Percentiles rank a stretch among this genome's conserved stretches.
These are phyloP conservation scores for Zea mays DNA, from an alignment of 176 grass and related monocot genomes.

Conservation along the genomic window DNA sequence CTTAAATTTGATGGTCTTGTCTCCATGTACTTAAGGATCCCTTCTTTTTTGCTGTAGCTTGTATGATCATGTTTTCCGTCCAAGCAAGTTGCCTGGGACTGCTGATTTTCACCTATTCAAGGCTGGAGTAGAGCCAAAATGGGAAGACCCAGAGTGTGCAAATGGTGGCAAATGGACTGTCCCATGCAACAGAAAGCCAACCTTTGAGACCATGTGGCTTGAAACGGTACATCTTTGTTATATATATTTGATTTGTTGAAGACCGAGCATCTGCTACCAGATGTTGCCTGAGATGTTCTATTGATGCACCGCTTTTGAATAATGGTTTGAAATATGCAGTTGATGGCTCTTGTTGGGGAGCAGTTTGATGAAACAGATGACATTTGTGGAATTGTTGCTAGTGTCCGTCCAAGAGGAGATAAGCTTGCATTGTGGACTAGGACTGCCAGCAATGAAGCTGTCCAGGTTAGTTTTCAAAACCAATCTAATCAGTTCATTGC, in stretches of 20 bases:
- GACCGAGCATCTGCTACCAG: neutral
- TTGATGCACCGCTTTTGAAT: neutral
- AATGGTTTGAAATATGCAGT: constrained; percentile 56
- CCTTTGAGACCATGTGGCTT: constrained; percentile 93
- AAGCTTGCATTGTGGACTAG: constrained; percentile 96
- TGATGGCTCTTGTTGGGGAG: constrained; percentile 97
- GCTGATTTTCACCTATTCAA: constrained; percentile 96
- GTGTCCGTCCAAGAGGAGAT: constrained; percentile 82
- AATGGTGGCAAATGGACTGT: constrained; percentile 98
- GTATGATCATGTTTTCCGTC: constrained; percentile 88
- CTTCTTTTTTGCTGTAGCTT: constrained; percentile 60
- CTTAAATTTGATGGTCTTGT: constrained; percentile 14
- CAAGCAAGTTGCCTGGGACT: constrained; percentile 76
- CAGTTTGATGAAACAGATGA: constrained; percentile 94
- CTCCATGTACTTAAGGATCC: constrained; percentile 6
- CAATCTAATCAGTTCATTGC: neutral
- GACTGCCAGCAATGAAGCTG: constrained; percentile 95
- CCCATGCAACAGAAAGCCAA: constrained; percentile 63
- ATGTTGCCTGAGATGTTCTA: neutral
- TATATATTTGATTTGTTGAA: constrained; percentile 7
- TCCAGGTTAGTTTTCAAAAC: constrained; percentile 67
- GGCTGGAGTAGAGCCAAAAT: constrained; percentile 88
- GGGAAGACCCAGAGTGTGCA: constrained; percentile 98
- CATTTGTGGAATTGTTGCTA: constrained; percentile 96
- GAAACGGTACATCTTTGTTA: constrained; percentile 58